A percentile compares a stretch with the other conserved stretches of the same genome.
These are phyloP conservation scores for Neofusicoccum sp. DNA, from an alignment of 2,329 filamentous ascomycete genomes.

Conservation along the genomic window DNA sequence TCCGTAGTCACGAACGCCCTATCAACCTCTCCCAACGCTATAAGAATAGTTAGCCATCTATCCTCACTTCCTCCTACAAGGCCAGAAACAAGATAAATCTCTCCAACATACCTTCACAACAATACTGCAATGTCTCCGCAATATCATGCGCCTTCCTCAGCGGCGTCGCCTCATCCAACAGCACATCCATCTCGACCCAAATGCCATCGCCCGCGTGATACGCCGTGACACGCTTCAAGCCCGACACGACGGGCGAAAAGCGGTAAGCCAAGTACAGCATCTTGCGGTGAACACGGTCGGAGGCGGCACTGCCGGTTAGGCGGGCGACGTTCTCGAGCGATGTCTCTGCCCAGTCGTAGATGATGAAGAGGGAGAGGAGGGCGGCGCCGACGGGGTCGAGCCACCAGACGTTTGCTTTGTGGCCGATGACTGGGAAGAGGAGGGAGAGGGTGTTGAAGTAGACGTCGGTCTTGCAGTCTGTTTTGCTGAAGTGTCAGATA, in stretches of 20 bases:
- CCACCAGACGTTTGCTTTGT: conserved; percentile 63
- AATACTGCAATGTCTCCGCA: conserved; percentile 64
- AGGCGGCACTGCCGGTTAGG: conserved; percentile 58
- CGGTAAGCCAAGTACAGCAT: conserved; percentile 60
- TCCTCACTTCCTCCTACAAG: conserved; percentile 30
- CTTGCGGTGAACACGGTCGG: conserved; percentile 53
- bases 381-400: conserved; percentile 63
- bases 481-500: background rate
- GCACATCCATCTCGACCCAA: conserved; percentile 62
- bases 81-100: conserved; percentile 23
- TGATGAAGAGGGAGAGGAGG: conserved; percentile 64
- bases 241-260: conserved; percentile 53
- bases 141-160: conserved; percentile 58
- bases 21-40: conserved; percentile 49
- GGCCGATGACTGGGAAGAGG: conserved; percentile 61
- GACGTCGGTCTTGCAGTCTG: conserved; percentile 63
- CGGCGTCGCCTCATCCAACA: conserved; percentile 55
- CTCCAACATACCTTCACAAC: conserved; percentile 46
- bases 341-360: conserved; percentile 66
- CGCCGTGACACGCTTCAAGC: conserved; percentile 55
- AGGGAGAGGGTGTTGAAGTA: conserved; percentile 64
- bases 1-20: conserved; percentile 53
- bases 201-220: conserved; percentile 64
- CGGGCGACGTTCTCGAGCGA: conserved; percentile 59
- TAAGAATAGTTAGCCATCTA: background rate